Percentiles rank a stretch among this genome's conserved stretches.
phyloP scores from a whole-genome alignment of 768 basidiomycete species.

The Collybiopsis confluens region DNA sequence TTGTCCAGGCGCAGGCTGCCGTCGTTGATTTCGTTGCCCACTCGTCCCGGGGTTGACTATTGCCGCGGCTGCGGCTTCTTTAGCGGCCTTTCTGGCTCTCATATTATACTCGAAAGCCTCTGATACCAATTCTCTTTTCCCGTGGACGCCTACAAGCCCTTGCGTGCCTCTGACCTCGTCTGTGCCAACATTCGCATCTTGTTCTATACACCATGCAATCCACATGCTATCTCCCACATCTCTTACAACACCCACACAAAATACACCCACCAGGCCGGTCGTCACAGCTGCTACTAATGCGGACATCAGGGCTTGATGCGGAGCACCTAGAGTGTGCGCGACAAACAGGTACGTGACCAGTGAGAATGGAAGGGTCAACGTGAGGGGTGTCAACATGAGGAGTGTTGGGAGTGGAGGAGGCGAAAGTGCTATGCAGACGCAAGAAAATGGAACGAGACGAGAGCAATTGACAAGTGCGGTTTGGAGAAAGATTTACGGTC shows the following conservation, averaged over 20 bases:
- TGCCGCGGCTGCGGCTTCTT: no score
- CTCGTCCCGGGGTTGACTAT: no score
- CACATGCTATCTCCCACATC: constrained; percentile 70
- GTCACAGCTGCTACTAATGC: constrained; percentile 74
- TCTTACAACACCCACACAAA: constrained; percentile 76
- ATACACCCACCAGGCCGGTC: constrained; percentile 77
- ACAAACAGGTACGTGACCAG: constrained; percentile 83
- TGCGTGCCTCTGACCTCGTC: no score
- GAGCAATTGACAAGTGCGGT: neutral
- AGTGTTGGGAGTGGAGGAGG: constrained; percentile 58
- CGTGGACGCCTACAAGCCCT: no score
- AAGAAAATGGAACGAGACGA: neutral
- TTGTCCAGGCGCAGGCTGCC: no score
- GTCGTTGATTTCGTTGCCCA: no score
- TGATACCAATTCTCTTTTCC: no score
- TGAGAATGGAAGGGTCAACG: constrained; percentile 78
- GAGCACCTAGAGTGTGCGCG: constrained; percentile 68
- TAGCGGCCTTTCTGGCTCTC: no score
- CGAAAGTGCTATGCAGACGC: neutral
- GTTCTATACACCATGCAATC: constrained; percentile 20
- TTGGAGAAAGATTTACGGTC: no score
- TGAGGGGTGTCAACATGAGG: constrained; percentile 73
- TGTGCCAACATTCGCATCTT: no score
- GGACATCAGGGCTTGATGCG: constrained; percentile 69
- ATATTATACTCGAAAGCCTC: no score